Evolutionary conservation across 495 filamentous ascomycete species (phyloP).

Genomic region (Terfezia claveryi): DNA sequence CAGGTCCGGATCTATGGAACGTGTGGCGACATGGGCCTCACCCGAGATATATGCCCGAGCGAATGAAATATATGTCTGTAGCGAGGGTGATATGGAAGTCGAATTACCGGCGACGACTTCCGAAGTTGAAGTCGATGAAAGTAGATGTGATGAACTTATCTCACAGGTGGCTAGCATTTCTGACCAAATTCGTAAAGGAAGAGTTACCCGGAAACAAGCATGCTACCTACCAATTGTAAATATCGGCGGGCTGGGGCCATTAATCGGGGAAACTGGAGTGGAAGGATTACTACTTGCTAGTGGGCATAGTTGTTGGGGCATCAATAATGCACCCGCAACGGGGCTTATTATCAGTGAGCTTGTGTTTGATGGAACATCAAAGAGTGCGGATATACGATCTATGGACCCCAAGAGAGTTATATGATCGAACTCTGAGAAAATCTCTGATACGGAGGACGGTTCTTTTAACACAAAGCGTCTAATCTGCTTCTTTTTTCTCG

Average conservation of each 20-base stretch:
- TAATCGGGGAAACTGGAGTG: constrained; percentile 54
- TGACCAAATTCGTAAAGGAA: constrained; percentile 50
- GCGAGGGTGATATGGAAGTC: constrained; percentile 58
- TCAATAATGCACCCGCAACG: constrained; percentile 85
- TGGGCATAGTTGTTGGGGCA: constrained; percentile 95
- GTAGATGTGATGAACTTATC: constrained; percentile 69
- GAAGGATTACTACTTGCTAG: constrained; percentile 64
- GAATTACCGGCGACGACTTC: constrained; percentile 58
- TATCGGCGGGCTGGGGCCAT: constrained; percentile 42
- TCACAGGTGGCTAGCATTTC: constrained; percentile 61
- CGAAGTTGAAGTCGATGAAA: constrained; percentile 52
- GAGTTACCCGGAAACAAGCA: constrained; percentile 63
- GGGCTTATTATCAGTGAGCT: constrained; percentile 75
- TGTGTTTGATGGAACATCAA: constrained; percentile 57
- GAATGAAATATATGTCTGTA: constrained; percentile 78
- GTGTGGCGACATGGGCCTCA: constrained; percentile 21
- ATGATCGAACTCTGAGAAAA: constrained; percentile 4
- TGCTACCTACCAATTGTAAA: constrained; percentile 73
- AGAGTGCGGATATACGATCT: constrained; percentile 46
- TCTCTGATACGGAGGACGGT: too few relatives aligned
- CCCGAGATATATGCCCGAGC: constrained; percentile 91
- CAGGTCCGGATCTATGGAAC: constrained; percentile 11
- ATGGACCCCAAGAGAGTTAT: constrained; percentile 43
- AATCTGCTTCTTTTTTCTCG: too few relatives aligned
- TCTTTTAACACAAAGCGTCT: too few relatives aligned